phyloP scores from a whole-genome alignment of 495 filamentous ascomycete genomes.

The Penicillium paxilli region DNA sequence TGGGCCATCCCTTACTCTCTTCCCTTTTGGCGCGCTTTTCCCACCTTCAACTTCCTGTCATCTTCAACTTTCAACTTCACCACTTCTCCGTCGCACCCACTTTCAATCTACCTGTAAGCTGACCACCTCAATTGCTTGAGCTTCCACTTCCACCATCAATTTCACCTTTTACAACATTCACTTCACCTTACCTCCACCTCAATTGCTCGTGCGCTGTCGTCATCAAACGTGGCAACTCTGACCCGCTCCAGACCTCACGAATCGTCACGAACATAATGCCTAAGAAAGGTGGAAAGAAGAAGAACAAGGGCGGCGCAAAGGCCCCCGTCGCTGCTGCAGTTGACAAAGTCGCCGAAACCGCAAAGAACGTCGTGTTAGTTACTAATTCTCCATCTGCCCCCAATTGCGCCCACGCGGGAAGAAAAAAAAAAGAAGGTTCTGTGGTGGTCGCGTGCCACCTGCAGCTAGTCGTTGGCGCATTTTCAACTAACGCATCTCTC shows the following conservation, averaged over 20 bases:
- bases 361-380: conserved; percentile 47
- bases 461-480: not conserved
- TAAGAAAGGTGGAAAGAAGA: conserved; percentile 49
- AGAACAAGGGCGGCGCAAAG: conserved; percentile 38
- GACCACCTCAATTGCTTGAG: not conserved
- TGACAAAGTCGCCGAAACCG: conserved; percentile 31
- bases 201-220: conserved; percentile 10
- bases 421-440: conserved; percentile 7
- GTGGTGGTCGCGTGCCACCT: conserved; percentile 19
- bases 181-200: not conserved
- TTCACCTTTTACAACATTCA: not conserved
- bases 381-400: no score
- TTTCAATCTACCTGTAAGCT: conserved; percentile 2
- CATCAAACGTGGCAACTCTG: conserved; percentile 16
- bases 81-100: not conserved
- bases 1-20: conserved; percentile 29
- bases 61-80: conserved; percentile 1
- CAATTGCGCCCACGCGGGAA: not conserved
- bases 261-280: conserved; percentile 33
- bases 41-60: conserved; percentile 11
- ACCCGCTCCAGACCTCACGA: conserved; percentile 17
- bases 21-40: conserved; percentile 16
- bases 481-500: no score
- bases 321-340: conserved; percentile 29
- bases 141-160: not conserved